Evolutionary conservation across 768 basidiomycete species (phyloP).

Genomic region (Sarcomyxa edulis): DNA sequence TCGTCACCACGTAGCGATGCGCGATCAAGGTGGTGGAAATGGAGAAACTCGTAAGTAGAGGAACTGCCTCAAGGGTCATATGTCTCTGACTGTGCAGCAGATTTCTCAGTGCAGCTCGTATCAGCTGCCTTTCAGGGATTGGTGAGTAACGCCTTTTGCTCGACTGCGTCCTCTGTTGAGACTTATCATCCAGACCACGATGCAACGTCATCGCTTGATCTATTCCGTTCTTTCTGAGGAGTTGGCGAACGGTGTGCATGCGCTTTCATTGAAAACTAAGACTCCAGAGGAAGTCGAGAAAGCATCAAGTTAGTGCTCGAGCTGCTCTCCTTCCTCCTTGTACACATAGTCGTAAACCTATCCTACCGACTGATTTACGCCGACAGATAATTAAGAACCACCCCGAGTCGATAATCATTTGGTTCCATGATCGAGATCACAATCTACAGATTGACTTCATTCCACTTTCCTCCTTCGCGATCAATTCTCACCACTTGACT

Average conservation of each 20-base stretch:
- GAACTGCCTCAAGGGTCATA: slow-evolving; percentile 5
- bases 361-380: no score
- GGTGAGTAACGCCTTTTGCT: slow-evolving; percentile 30
- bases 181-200: slow-evolving; percentile 44
- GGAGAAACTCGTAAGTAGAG: slow-evolving; percentile 75
- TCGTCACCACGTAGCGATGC: slow-evolving; percentile 81
- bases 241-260: slow-evolving; percentile 66
- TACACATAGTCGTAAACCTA: no score
- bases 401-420: no score
- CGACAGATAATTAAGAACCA: no score
- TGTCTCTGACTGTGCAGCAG: slow-evolving; percentile 28
- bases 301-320: no score
- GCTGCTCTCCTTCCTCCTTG: no score
- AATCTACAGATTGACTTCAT: no score
- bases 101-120: slow-evolving; percentile 73
- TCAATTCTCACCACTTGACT: no score
- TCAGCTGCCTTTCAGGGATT: slow-evolving; percentile 71
- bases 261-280: slow-evolving; percentile 70
- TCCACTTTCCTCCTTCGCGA: no score
- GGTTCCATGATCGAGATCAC: no score
- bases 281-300: slow-evolving; percentile 58
- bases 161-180: slow-evolving; percentile 8
- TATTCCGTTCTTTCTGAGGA: slow-evolving; percentile 70
- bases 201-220: slow-evolving; percentile 81
- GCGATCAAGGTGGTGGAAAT: slow-evolving; percentile 55